Evolutionary conservation across 495 filamentous ascomycete genomes (phyloP).

Genomic region (Geopyxis carbonaria): DNA sequence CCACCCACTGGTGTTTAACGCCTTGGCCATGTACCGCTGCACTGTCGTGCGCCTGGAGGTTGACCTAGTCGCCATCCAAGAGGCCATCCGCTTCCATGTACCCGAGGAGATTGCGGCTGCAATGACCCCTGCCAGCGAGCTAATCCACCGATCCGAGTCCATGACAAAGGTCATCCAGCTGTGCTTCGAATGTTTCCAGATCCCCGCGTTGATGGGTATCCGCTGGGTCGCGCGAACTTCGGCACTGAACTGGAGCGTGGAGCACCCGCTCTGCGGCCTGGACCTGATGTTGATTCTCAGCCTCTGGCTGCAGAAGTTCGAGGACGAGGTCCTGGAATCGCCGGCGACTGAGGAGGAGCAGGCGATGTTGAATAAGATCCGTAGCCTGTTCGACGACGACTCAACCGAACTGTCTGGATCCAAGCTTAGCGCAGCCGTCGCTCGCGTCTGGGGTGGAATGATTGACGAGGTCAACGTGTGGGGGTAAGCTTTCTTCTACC

Average conservation of each 20-base stretch:
- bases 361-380: constrained; percentile 88
- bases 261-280: constrained; percentile 90
- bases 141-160: constrained; percentile 83
- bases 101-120: constrained; percentile 90
- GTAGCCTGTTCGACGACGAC: constrained; percentile 77
- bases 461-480: constrained; percentile 97
- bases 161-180: constrained; percentile 98
- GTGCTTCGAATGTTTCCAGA: constrained; percentile 96
- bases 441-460: constrained; percentile 93
- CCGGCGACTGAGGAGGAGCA: constrained; percentile 78
- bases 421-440: constrained; percentile 82
- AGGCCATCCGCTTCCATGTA: constrained; percentile 91
- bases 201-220: constrained; percentile 82
- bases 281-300: constrained; percentile 98
- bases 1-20: constrained; percentile 97
- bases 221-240: constrained; percentile 95
- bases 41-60: constrained; percentile 84
- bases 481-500: constrained; percentile 46
- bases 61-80: constrained; percentile 86
- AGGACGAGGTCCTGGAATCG: constrained; percentile 76
- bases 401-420: constrained; percentile 59
- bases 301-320: constrained; percentile 93
- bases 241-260: constrained; percentile 96
- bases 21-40: constrained; percentile 92
- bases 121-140: constrained; percentile 84